These are phyloP conservation scores for Vitis labrusca DNA, from an alignment of 164 flowering plant species.

Conservation along the genomic window DNA sequence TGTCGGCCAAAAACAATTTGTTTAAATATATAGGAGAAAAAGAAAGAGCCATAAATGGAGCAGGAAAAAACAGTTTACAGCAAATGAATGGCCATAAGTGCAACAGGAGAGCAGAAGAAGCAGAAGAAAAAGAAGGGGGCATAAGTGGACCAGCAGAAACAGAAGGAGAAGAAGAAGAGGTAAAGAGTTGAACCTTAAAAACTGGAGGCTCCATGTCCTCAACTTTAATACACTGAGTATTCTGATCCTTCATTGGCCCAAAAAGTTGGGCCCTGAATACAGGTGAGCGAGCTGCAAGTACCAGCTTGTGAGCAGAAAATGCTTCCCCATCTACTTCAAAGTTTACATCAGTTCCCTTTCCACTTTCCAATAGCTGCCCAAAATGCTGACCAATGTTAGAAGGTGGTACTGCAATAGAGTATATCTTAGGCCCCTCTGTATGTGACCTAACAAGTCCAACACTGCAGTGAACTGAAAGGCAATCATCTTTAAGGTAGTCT, in stretches of 20 bases:
- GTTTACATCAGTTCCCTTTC: slow-evolving; percentile 66
- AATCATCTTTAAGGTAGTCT: slow-evolving; percentile 88
- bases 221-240: slow-evolving; percentile 54
- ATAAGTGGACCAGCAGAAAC: slow-evolving; percentile 3
- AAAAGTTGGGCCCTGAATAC: slow-evolving; percentile 91
- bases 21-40: too few species aligned
- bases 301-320: slow-evolving; percentile 76
- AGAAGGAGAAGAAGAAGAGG: not conserved
- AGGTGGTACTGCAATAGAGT: slow-evolving; percentile 63
- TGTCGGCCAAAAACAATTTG: too few species aligned
- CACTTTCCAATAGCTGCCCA: slow-evolving; percentile 78
- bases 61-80: not conserved
- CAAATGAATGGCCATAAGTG: too few species aligned
- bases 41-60: too few species aligned
- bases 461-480: slow-evolving; percentile 68
- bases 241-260: slow-evolving; percentile 75
- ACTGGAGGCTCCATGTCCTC: slow-evolving; percentile 88
- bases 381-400: slow-evolving; percentile 71
- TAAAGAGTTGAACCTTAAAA: slow-evolving; percentile 57
- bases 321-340: slow-evolving; percentile 80
- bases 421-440: slow-evolving; percentile 82
- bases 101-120: too few species aligned
- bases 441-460: slow-evolving; percentile 85
- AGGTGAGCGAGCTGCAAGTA: slow-evolving; percentile 90
- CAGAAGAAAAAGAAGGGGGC: not conserved